Conservation (phyloP, 306 rosid species). For the Cucurbita ficifolia region DNA sequence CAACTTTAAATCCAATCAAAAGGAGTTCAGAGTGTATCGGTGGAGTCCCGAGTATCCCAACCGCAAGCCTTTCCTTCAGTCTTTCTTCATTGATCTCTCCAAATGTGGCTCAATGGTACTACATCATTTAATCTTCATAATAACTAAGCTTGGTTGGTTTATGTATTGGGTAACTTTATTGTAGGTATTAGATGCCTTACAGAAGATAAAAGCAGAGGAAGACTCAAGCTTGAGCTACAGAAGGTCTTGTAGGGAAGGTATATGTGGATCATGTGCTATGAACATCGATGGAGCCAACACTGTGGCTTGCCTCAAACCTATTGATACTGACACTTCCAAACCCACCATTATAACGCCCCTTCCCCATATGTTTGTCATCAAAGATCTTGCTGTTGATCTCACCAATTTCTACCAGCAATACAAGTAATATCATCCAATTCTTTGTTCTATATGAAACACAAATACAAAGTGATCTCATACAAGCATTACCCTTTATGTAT, state of each 20-base stretch:
- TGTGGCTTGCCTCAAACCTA: conserved; percentile 27
- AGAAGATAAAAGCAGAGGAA: conserved; percentile 30
- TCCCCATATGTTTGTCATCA: conserved; percentile 35
- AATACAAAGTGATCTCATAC: too few species aligned
- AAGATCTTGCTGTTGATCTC: conserved; percentile 29
- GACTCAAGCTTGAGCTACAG: conserved; percentile 29
- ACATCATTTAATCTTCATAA: too few species aligned
- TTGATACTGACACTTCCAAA: conserved; percentile 18
- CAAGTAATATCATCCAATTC: conserved; percentile 1
- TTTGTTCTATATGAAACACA: too few species aligned
- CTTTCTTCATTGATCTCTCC: conserved; percentile 24
- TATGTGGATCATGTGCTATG: conserved; percentile 37
- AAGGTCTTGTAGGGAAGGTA: conserved; percentile 36
- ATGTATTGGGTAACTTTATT: too few species aligned
- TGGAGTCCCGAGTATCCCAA: conserved; percentile 26
- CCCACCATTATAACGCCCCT: conserved; percentile 23
- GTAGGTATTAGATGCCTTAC: conserved; percentile 31
- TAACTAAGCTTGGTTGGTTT: too few species aligned
- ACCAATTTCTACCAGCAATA: conserved; percentile 35
- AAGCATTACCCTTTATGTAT: not conserved
- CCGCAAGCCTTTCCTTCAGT: conserved; percentile 21
- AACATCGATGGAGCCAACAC: conserved; percentile 34
- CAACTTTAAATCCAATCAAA: not conserved
- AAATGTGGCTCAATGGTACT: conserved; percentile 10
- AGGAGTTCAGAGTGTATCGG: conserved; percentile 27